Evolutionary conservation across 2,329 filamentous ascomycete species (phyloP).

Genomic region (Fusarium illudens): DNA sequence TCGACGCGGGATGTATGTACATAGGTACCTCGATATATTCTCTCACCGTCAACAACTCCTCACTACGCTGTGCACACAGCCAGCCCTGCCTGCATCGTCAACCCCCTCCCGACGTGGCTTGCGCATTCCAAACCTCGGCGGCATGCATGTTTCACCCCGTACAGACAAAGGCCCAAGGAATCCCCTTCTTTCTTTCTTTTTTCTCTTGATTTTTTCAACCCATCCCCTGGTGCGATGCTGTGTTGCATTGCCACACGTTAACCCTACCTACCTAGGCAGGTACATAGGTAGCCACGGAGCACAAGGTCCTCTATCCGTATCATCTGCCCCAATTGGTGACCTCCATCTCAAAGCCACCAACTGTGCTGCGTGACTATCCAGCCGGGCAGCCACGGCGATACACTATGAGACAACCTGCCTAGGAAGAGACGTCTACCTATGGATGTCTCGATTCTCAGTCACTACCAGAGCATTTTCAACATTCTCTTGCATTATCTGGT

Average conservation of each 20-base stretch:
- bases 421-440: neutral
- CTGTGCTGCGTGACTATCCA: neutral
- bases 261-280: too few relatives aligned
- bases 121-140: conserved; percentile 10
- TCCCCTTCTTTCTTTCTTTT: neutral
- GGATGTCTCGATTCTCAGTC: neutral
- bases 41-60: neutral
- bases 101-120: conserved; percentile 10
- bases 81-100: neutral
- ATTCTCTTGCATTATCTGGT: neutral
- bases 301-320: neutral
- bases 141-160: conserved; percentile 37
- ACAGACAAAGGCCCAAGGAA: conserved; percentile 11
- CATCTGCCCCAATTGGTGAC: neutral
- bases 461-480: neutral
- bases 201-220: neutral
- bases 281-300: neutral
- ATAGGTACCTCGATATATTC: neutral
- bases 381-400: neutral
- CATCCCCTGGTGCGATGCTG: conserved; percentile 4
- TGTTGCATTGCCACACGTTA: conserved; percentile 21
- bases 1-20: neutral
- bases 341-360: neutral
- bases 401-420: neutral
- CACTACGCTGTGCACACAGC: neutral